These are phyloP conservation scores for Arthrinium phaeospermum DNA, from an alignment of 2,329 filamentous ascomycete genomes.

Conservation along the genomic window DNA sequence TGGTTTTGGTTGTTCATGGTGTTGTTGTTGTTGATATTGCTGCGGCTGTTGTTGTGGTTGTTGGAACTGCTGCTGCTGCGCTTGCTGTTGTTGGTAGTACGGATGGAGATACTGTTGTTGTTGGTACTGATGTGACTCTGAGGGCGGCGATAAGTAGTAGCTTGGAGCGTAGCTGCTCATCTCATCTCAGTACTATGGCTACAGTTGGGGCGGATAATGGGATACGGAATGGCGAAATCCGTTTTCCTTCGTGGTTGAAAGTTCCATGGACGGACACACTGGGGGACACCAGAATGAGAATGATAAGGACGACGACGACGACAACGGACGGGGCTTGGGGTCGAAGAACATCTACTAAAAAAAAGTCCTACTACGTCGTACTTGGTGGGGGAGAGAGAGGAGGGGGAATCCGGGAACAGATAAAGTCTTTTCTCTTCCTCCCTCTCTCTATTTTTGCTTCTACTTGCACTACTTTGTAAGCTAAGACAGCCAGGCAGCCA, in stretches of 20 bases:
- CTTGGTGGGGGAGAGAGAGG: background rate
- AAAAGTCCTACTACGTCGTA: slow-evolving; percentile 3
- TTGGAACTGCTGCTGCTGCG: background rate
- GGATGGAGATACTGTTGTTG: slow-evolving; percentile 21
- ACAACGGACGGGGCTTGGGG: background rate
- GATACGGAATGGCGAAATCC: background rate
- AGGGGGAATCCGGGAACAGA: background rate
- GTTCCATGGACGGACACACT: background rate
- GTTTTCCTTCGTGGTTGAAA: background rate
- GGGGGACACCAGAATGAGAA: too few species aligned
- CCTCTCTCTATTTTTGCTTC: background rate
- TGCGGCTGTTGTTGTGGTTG: background rate
- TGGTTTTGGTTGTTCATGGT: background rate
- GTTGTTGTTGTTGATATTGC: background rate
- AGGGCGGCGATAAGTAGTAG: slow-evolving; percentile 18
- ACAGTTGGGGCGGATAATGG: background rate
- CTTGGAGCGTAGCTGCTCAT: slow-evolving; percentile 9
- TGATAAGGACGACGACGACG: background rate
- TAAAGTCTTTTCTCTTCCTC: background rate
- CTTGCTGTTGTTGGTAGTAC: slow-evolving; percentile 23
- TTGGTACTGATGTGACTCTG: slow-evolving; percentile 23
- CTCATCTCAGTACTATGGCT: slow-evolving; percentile 10
- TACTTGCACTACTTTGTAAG: background rate
- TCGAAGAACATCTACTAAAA: background rate
- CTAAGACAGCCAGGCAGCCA: background rate